These are phyloP conservation scores for Alternaria novae-zelandiae DNA, from an alignment of 2,329 filamentous ascomycete species.

Conservation along the genomic window DNA sequence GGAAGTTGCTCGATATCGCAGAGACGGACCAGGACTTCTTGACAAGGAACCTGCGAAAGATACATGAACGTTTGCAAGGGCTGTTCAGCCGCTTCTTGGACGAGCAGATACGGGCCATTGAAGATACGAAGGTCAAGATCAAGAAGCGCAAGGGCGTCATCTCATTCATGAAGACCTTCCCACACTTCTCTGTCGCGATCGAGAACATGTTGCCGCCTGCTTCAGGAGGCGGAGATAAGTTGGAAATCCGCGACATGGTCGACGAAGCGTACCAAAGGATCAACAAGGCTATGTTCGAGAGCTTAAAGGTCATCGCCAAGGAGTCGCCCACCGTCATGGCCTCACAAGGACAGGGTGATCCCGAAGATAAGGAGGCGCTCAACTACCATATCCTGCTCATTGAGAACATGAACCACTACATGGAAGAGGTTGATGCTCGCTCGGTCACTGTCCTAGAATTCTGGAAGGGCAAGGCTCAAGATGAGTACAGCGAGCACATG, in stretches of 20 bases:
- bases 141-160: slow-evolving; percentile 98
- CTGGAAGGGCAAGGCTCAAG: slow-evolving; percentile 79
- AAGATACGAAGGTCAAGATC: slow-evolving; percentile 98
- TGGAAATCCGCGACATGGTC: slow-evolving; percentile 76
- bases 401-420: slow-evolving; percentile 98
- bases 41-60: slow-evolving; percentile 76
- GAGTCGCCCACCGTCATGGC: slow-evolving; percentile 64
- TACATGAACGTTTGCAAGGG: slow-evolving; percentile 75
- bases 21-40: slow-evolving; percentile 95
- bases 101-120: slow-evolving; percentile 92
- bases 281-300: slow-evolving; percentile 96
- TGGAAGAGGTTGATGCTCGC: slow-evolving; percentile 84
- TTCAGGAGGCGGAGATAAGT: slow-evolving; percentile 59
- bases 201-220: slow-evolving; percentile 76
- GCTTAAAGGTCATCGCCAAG: slow-evolving; percentile 90
- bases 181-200: slow-evolving; percentile 79
- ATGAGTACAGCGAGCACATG: slow-evolving; percentile 87
- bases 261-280: slow-evolving; percentile 88
- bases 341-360: slow-evolving; percentile 61
- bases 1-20: slow-evolving; percentile 77
- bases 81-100: slow-evolving; percentile 90
- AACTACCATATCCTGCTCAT: slow-evolving; percentile 98
- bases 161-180: slow-evolving; percentile 92
- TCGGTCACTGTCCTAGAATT: slow-evolving; percentile 78
- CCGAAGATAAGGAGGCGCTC: slow-evolving; percentile 93